Evolutionary conservation across 2,329 filamentous ascomycete species (phyloP).

Genomic region (Colletotrichum somersetense): DNA sequence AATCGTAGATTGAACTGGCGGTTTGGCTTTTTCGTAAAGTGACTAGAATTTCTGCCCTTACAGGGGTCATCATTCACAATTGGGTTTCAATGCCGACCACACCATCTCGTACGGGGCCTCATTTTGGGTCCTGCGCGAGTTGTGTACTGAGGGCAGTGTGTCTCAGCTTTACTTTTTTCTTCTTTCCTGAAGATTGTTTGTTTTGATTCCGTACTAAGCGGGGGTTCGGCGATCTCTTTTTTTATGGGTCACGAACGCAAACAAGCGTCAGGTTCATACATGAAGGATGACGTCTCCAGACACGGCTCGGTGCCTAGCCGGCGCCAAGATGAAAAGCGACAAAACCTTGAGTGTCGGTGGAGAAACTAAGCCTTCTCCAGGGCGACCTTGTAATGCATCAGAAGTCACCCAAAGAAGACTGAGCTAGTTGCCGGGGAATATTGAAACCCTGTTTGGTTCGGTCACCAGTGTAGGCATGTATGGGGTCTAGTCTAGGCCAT

Average conservation of each 20-base stretch:
- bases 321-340: neutral
- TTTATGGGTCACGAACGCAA: neutral
- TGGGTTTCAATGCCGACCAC: neutral
- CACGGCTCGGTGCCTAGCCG: neutral
- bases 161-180: neutral
- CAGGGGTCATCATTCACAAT: neutral
- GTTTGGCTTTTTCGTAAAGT: neutral
- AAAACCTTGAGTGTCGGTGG: neutral
- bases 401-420: neutral
- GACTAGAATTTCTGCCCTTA: neutral
- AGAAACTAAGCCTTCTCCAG: neutral
- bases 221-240: neutral
- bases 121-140: too few species aligned
- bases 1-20: neutral
- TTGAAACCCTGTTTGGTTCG: neutral
- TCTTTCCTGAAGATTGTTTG: neutral
- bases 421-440: neutral
- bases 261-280: neutral
- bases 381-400: neutral
- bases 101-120: neutral
- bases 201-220: neutral
- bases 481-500: neutral
- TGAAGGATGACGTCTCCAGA: neutral
- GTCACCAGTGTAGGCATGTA: neutral
- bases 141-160: neutral